A percentile compares a stretch with the other conserved stretches of the same genome.
These are phyloP conservation scores for Lagenaria siceraria DNA, from an alignment of 306 rosid genomes.

Conservation along the genomic window DNA sequence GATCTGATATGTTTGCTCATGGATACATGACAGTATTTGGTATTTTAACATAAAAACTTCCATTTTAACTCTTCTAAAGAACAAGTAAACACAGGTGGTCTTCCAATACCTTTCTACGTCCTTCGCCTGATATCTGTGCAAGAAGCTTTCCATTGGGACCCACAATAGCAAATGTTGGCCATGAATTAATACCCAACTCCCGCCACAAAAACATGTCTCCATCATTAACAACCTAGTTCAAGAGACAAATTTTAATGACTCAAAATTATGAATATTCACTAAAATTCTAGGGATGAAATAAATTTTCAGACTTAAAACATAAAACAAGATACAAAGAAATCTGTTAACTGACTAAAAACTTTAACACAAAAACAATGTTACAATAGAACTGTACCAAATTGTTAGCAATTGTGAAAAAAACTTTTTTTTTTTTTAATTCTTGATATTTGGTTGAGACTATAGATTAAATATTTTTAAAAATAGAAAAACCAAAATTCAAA, in stretches of 20 bases:
- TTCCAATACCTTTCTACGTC: slow-evolving; percentile 67
- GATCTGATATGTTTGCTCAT: not conserved
- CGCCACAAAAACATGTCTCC: slow-evolving; percentile 93
- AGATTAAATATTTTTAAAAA: not conserved
- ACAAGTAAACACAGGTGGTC: not conserved
- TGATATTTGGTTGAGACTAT: not conserved
- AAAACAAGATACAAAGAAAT: not conserved
- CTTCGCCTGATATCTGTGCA: slow-evolving; percentile 89
- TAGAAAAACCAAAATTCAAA: not conserved
- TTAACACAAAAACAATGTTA: not conserved
- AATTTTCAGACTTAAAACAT: not conserved
- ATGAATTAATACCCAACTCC: slow-evolving; percentile 78
- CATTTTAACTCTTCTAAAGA: not conserved
- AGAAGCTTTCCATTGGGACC: slow-evolving; percentile 82
- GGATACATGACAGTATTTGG: not conserved
- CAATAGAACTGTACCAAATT: not conserved
- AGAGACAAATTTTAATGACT: not conserved
- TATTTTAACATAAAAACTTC: not conserved
- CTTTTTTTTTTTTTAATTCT: not conserved
- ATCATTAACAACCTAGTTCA: slow-evolving; percentile 80
- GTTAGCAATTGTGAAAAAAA: not conserved
- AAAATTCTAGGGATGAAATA: not conserved
- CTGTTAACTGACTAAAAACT: not conserved
- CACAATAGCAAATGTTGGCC: slow-evolving; percentile 92
- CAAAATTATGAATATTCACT: not conserved